Evolutionary conservation across 805 yeast genomes (phyloP), one percentile per base, ranked within the genome.

Genomic region (Saccharomycopsis sp.): DNA sequence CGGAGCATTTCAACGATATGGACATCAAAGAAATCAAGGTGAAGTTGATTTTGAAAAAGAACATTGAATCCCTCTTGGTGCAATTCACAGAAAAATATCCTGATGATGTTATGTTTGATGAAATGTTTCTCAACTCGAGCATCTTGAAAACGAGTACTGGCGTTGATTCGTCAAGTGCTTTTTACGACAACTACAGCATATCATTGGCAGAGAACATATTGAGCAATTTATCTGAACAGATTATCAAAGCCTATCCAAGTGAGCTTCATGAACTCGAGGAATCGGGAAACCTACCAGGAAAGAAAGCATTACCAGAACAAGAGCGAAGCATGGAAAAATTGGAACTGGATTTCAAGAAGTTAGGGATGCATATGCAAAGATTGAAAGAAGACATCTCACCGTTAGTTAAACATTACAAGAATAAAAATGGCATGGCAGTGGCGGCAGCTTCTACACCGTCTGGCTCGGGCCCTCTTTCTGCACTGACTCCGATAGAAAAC

Each of bases 341-440:
- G 23, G 48, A 44, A 5, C 19, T 35, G 22, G 48, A 44, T 7
- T 21, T 41, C 27, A 44, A 44, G 20, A 44, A 41, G 18, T 27
- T 44, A 7, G 42, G 30, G 18, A 33, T 23, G 15, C 30, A 20
- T 18, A 27, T 44, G 13, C 25, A 40, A n/a, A 36, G 43, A 30
- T 23, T 44, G 20, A 41, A 44, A 44, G 48, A 44, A 35, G 48
- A 44, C 9, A 36, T 44, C 13, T 31, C 30, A 21, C 48, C 48
- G 8, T 30, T 44, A 26, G 36, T 44, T 18, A 40, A 41, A 25
- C 42, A 41, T 13, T 44, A 29, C 27, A 32, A 39, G 15, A 23
- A n/a, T 18, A 4, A 36, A 17, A 23, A 32, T 13, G 27, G 18
- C 15, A 19, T 18, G 13, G 5, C 25, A 30, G 13, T 30, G 7